These are phyloP conservation scores for Candida hungchunana DNA, from an alignment of 805 yeast genomes.

Conservation along the genomic window DNA sequence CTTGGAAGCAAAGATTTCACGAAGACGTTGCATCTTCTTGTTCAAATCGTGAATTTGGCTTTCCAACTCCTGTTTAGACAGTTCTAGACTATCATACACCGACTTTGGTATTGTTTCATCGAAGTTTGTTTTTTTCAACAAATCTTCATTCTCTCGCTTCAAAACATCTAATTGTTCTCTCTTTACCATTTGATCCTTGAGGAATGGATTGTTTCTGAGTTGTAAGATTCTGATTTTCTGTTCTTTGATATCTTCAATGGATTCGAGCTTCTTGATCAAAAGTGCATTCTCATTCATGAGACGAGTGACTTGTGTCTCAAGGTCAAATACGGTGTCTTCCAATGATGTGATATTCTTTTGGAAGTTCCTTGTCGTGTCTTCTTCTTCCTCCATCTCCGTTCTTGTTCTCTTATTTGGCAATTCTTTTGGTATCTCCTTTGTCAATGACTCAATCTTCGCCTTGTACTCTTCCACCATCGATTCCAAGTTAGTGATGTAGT, in stretches of 20 bases:
- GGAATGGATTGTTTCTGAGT: constrained; percentile 60
- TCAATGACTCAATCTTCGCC: constrained; percentile 41
- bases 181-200: constrained; percentile 58
- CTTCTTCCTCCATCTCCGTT: constrained; percentile 10
- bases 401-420: constrained; percentile 30
- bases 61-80: constrained; percentile 48
- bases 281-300: constrained; percentile 33
- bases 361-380: constrained; percentile 21
- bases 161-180: constrained; percentile 46
- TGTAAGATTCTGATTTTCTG: constrained; percentile 51
- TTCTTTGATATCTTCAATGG: constrained; percentile 31
- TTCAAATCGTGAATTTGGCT: constrained; percentile 42
- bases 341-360: constrained; percentile 30
- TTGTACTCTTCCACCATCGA: constrained; percentile 53
- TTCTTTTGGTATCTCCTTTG: constrained; percentile 26
- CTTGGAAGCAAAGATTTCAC: constrained; percentile 56
- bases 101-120: constrained; percentile 49
- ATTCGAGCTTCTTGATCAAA: constrained; percentile 35
- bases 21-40: constrained; percentile 49
- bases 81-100: constrained; percentile 56
- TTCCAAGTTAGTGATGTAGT: constrained; percentile 23
- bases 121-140: constrained; percentile 31
- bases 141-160: constrained; percentile 52
- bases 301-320: constrained; percentile 34
- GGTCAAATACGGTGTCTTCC: constrained; percentile 38